Conservation (phyloP, 331 rosid species). For the Quercus tomentella region DNA sequence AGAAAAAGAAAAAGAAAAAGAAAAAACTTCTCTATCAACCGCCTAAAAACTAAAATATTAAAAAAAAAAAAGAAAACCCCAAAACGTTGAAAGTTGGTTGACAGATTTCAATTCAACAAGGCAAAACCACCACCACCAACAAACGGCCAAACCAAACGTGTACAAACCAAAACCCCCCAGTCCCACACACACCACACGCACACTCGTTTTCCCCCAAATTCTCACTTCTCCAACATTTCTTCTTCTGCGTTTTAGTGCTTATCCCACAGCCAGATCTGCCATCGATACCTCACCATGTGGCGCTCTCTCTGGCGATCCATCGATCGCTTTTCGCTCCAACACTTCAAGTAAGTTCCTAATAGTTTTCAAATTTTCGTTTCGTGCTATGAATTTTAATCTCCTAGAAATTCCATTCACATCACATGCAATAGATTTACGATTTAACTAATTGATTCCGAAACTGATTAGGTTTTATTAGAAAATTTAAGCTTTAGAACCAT, state of each 20-base stretch:
- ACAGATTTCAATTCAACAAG: constrained; percentile 6
- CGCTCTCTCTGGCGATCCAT: constrained; percentile 70
- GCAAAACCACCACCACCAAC: constrained; percentile 23
- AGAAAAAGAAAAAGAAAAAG: too few species aligned
- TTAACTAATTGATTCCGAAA: too few species aligned
- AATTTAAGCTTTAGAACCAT: too few species aligned
- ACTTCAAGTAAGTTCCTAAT: constrained; percentile 51
- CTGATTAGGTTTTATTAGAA: too few species aligned
- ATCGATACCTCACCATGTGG: constrained; percentile 42
- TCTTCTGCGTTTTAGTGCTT: background rate
- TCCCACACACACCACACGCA: background rate
- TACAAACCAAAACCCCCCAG: constrained; percentile 20
- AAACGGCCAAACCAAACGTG: constrained; percentile 36
- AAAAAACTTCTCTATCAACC: too few species aligned
- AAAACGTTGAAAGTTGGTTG: constrained; percentile 48
- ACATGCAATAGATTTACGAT: background rate
- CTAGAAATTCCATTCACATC: background rate
- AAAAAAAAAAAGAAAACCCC: background rate
- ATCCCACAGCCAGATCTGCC: background rate
- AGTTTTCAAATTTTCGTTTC: background rate
- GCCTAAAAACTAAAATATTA: background rate
- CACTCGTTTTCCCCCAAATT: background rate
- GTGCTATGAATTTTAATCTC: background rate
- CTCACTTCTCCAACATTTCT: background rate
- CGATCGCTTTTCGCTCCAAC: constrained; percentile 80